A percentile compares a stretch with the other conserved stretches of the same genome.
phyloP scores from a whole-genome alignment of 352 stramenopile species.

The Pythium oligandrum region DNA sequence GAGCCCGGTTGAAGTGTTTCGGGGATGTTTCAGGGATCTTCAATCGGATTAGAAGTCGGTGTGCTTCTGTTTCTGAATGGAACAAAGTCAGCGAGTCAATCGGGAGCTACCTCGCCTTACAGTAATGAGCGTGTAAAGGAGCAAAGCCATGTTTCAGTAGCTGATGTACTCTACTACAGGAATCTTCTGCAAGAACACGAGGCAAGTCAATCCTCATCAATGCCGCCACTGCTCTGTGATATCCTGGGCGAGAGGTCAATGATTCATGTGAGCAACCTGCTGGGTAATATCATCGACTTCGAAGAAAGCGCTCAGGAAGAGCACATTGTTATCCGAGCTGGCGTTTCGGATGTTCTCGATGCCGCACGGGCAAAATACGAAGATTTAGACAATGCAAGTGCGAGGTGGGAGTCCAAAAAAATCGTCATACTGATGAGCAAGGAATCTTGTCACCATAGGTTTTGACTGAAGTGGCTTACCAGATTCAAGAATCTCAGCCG shows the following conservation, averaged over 20 bases:
- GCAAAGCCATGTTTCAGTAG: too few relatives aligned
- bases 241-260: conserved; percentile 32
- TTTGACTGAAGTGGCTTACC: conserved; percentile 75
- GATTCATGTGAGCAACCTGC: conserved; percentile 65
- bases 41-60: conserved; percentile 52
- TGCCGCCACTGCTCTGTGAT: conserved; percentile 31
- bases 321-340: conserved; percentile 57
- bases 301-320: conserved; percentile 66
- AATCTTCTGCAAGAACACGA: conserved; percentile 4
- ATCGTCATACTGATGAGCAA: not conserved
- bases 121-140: conserved; percentile 28
- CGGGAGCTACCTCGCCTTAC: conserved; percentile 45
- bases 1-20: conserved; percentile 55
- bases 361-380: conserved; percentile 60
- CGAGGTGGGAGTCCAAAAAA: too few relatives aligned
- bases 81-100: conserved; percentile 52
- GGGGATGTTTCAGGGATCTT: conserved; percentile 64
- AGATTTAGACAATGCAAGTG: conserved; percentile 77
- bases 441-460: conserved; percentile 31
- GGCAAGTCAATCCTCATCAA: not conserved
- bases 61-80: conserved; percentile 64
- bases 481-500: conserved; percentile 73
- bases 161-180: too few relatives aligned
- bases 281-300: conserved; percentile 82
- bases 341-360: conserved; percentile 71